Evolutionary conservation across 371 early-diverging fungal species (phyloP).

Genomic region (Dentiscutata heterogama): DNA sequence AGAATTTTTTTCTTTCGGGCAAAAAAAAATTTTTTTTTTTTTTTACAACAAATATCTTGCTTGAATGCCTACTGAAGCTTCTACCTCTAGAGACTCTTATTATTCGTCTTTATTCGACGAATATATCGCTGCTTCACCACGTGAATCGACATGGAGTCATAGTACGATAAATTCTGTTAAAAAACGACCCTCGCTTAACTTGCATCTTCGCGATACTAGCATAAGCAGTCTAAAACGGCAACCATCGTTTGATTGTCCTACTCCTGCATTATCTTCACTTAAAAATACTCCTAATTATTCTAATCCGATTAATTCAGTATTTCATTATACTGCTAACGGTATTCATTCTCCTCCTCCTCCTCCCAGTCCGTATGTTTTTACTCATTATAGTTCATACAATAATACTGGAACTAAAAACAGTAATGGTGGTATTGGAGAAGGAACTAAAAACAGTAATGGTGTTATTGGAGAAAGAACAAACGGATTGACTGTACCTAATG

Average conservation of each 20-base stretch:
- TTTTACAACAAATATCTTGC: no score
- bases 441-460: no score
- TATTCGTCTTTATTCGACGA: conserved; percentile 43
- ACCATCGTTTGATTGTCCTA: conserved; percentile 41
- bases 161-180: background rate
- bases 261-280: conserved; percentile 8
- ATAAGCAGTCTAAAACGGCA: conserved; percentile 30
- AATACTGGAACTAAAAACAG: conserved; percentile 14
- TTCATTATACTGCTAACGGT: background rate
- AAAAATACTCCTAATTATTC: conserved; percentile 2
- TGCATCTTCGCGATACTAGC: background rate
- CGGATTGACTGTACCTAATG: conserved; percentile 25
- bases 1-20: no score
- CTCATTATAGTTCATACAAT: conserved; percentile 24
- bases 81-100: conserved; percentile 35
- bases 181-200: conserved; percentile 31
- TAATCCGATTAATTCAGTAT: background rate
- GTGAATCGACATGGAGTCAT: background rate
- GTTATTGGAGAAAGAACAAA: background rate
- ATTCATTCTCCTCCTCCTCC: conserved; percentile 1
- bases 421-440: background rate
- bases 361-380: conserved; percentile 28
- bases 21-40: no score
- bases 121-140: conserved; percentile 2
- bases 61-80: conserved; percentile 37